These are phyloP conservation scores for Solanum chmielewskii DNA, from an alignment of 257 asterid genomes.

Conservation along the genomic window DNA sequence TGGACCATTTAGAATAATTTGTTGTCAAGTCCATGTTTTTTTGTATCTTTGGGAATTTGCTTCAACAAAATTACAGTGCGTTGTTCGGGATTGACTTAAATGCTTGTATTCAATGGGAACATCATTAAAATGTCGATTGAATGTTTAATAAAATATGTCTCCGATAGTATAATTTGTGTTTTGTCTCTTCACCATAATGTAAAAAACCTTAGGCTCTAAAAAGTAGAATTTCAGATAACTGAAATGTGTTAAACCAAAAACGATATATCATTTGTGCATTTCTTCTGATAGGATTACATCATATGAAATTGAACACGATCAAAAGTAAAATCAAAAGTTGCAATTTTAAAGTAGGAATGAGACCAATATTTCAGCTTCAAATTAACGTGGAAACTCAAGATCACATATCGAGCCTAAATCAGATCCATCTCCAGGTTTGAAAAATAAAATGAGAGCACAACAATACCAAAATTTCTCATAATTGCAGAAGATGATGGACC, in stretches of 20 bases:
- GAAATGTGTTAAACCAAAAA: background rate
- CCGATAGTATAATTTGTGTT: background rate
- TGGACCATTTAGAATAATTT: background rate
- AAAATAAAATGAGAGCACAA: background rate
- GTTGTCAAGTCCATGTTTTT: background rate
- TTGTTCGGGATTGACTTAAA: background rate
- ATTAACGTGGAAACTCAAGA: background rate
- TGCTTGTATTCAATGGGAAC: background rate
- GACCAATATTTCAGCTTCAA: background rate
- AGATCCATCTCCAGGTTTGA: background rate
- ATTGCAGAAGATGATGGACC: background rate
- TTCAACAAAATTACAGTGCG: background rate
- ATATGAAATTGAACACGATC: background rate
- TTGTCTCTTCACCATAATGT: background rate
- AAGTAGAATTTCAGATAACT: background rate
- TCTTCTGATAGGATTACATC: background rate
- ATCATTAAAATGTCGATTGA: background rate
- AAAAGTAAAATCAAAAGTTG: background rate
- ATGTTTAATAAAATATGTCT: no score
- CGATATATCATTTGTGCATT: background rate
- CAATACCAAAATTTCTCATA: background rate
- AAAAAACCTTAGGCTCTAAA: background rate
- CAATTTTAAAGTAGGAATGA: background rate
- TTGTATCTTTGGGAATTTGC: background rate
- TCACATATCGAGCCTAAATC: background rate